Evolutionary conservation across 2,329 filamentous ascomycete genomes (phyloP).

Genomic region (Daldinia sp.): DNA sequence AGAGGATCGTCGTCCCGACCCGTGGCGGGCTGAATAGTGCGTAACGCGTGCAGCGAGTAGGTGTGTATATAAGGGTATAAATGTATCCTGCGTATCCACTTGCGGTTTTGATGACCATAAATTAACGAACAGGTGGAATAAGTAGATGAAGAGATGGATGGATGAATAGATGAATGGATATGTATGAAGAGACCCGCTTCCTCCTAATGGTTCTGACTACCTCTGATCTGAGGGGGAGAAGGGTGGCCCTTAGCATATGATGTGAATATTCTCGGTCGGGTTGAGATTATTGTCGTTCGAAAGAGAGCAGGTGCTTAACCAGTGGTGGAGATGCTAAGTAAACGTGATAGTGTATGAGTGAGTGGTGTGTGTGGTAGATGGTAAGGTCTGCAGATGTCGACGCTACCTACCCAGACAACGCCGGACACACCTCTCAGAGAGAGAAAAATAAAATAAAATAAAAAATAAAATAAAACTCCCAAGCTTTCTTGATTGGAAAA

Average conservation of each 20-base stretch:
- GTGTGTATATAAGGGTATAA: constrained; percentile 8
- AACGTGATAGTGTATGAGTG: constrained; percentile 32
- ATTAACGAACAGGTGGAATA: constrained; percentile 16
- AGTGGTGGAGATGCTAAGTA: constrained; percentile 26
- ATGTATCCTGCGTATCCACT: constrained; percentile 36
- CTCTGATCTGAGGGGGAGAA: constrained; percentile 17
- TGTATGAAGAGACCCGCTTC: constrained; percentile 22
- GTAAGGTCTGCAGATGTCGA: constrained; percentile 25
- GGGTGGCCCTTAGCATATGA: constrained; percentile 25
- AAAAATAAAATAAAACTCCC: no score
- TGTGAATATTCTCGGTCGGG: constrained; percentile 13
- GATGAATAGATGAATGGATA: not conserved
- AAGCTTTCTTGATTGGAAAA: not conserved
- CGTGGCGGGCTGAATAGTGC: constrained; percentile 23
- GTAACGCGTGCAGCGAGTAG: constrained; percentile 9
- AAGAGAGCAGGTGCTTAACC: constrained; percentile 19
- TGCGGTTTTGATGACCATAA: constrained; percentile 32
- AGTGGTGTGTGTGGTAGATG: constrained; percentile 31
- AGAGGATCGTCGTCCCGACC: constrained; percentile 25
- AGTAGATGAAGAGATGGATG: constrained; percentile 15
- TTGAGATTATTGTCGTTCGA: constrained; percentile 10
- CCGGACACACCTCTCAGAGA: not conserved
- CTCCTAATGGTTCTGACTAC: constrained; percentile 14
- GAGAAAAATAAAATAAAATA: no score
- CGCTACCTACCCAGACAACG: constrained; percentile 20